Evolutionary conservation across 371 early-diverging fungal genomes (phyloP), one percentile per base, ranked within the genome.

Genomic region (Mucor plumbeus): DNA sequence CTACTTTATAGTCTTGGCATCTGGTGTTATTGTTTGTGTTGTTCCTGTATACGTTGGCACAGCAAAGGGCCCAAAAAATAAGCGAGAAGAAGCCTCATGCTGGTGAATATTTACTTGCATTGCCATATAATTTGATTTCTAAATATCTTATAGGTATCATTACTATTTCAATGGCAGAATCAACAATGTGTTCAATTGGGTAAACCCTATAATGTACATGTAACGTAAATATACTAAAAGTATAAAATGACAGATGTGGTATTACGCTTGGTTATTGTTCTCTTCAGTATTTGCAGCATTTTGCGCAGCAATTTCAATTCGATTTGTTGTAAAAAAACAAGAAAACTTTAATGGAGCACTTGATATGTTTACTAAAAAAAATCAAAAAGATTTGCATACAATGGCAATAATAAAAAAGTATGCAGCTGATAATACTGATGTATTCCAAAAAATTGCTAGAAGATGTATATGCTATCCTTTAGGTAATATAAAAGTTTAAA

Each of bases 401-500:
- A 21, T 55, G 3, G 55, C 61, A 35, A 47, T 48, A 17, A n/a
- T 54, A 21, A 56, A 38, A 59, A 67, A 39, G 19, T 57, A 71
- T 47, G 41, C 61, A 53, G 55, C 7, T 17, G 36, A 35, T 31
- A 70, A 33, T 43, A 71, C 33, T 5, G 69, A 33, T 47, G 65
- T 72, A 34, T 78, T 81, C 40, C 66, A 59, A 14, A 77, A 76
- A 48, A 75, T 81, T 8, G 73, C 74, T 7, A 59, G 54, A 15
- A 67, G 78, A 14, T 81, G 81, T 35, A 47, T 69, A 5, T 77
- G 70, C 19, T 80, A 77, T 53, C 74, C 81, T n/a, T 36, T 80
- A 36, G 67, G 81, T 76, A 72, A 69, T 21, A 15, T 8, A 4
- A 5, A 5, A 10, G 14, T 36, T 4, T n/a, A 55, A 6, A 38